Percentiles rank a stretch among this genome's conserved stretches.
phyloP scores from a whole-genome alignment of 257 asterid species.

The Scutellaria baicalensis region DNA sequence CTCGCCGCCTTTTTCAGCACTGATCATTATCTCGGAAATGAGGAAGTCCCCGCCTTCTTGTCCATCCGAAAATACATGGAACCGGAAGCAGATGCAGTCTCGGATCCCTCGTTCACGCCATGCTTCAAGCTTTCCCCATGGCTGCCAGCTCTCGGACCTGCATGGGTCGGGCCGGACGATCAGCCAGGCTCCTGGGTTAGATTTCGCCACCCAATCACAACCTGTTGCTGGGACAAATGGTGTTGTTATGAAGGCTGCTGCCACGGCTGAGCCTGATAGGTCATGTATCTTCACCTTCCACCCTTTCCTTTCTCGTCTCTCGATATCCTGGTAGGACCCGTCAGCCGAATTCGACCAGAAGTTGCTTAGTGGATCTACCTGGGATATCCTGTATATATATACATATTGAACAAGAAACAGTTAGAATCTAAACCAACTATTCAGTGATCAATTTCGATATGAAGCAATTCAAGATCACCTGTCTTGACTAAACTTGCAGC shows the following conservation, averaged over 20 bases:
- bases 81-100: conserved; percentile 74
- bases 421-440: not conserved
- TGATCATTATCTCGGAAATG: conserved; percentile 62
- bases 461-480: conserved; percentile 36
- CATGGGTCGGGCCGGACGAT: conserved; percentile 76
- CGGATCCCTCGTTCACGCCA: conserved; percentile 87
- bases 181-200: conserved; percentile 99
- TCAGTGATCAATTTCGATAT: not conserved
- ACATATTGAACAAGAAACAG: not conserved
- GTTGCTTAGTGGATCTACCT: conserved; percentile 60
- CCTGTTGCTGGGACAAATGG: conserved; percentile 95
- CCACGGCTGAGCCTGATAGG: conserved; percentile 92
- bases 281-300: conserved; percentile 96
- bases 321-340: conserved; percentile 50
- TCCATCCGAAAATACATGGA: conserved; percentile 67
- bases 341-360: conserved; percentile 57
- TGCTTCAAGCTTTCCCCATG: conserved; percentile 99
- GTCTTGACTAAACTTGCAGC: conserved; percentile 93
- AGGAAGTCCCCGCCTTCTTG: conserved; percentile 70
- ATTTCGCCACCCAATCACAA: conserved; percentile 91
- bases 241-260: conserved; percentile 93
- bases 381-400: conserved; percentile 57
- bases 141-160: conserved; percentile 86
- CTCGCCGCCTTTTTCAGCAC: conserved; percentile 87
- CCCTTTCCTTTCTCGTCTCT: conserved; percentile 84